Evolutionary conservation across 2,329 filamentous ascomycete genomes (phyloP), one percentile per base, ranked within the genome.

Genomic region (Fusarium austroafricanum): DNA sequence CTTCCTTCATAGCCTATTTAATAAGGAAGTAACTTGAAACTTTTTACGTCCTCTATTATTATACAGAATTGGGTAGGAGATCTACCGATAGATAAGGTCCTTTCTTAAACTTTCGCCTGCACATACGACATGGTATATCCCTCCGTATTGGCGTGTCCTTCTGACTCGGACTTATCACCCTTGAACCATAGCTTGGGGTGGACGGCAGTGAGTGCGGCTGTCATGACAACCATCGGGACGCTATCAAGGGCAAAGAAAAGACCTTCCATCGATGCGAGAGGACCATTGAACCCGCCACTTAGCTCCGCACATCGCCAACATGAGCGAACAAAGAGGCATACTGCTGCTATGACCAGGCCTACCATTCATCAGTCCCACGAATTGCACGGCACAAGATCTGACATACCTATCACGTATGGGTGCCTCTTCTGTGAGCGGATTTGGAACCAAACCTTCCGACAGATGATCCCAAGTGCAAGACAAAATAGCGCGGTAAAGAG

Each of bases 261-360:
- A 6, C 26, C 49, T 44, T 52, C 49, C 38, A 33, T 52, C 2
- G 49, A 52, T 4, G 49, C 28, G 8, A 52, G 28, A 2, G 49
- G 18, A 7, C 49, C 49, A 5, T 23, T 52, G 4, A 52, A 52
- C 2, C 49, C 49, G n/a, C 28, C 20, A 14, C 49, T 45, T 10
- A 52, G n/a, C 15, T 52, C 49, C 29, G 49, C 49, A 44, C 49
- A 52, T 9, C 49, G 38, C 49, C 49, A 52, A 21, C 38, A 52
- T 5, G 49, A 52, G 5, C 49, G 37, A 8, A 18, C 6, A 23
- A 52, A 52, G 20, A 52, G 49, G 8, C 38, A 45, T 2, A 2
- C 6, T 3, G 49, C 29, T 9, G 49, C 49, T 31, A 52, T 9
- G 6, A 8, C 28, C 2, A 52, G 10, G 17, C 49, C 49, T 52